phyloP scores from a whole-genome alignment of 2,329 filamentous ascomycete species.

The Talaromyces verruculosus region DNA sequence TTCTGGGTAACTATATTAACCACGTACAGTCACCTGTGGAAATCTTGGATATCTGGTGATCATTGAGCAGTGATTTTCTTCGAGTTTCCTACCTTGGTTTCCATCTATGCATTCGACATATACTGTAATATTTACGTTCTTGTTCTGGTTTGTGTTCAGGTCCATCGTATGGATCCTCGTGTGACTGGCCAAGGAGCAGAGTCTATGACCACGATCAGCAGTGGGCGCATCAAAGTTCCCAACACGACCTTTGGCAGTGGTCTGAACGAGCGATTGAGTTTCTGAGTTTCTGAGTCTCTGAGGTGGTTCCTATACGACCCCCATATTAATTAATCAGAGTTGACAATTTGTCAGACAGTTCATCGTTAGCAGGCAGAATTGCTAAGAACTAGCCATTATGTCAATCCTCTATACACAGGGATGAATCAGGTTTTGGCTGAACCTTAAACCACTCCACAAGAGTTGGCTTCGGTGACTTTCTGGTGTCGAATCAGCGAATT shows the following conservation, averaged over 20 bases:
- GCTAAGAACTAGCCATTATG: background rate
- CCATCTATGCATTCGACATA: background rate
- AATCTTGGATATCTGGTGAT: background rate
- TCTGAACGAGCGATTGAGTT: slow-evolving; percentile 4
- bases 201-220: background rate
- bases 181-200: background rate
- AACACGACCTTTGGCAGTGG: background rate
- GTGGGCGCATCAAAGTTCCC: background rate
- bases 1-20: slow-evolving; percentile 1
- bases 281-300: background rate
- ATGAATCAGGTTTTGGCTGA: slow-evolving; percentile 9
- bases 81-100: background rate
- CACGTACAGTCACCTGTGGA: background rate
- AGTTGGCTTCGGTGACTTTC: background rate
- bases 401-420: background rate
- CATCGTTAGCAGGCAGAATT: background rate
- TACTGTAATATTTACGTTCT: background rate
- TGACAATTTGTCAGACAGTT: background rate
- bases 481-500: background rate
- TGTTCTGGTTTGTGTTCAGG: background rate
- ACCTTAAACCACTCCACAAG: background rate
- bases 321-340: slow-evolving; percentile 10
- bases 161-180: background rate
- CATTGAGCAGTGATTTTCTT: background rate
- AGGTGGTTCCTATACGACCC: background rate